These are phyloP conservation scores for Aspergillus persii DNA, from an alignment of 2,329 filamentous ascomycete genomes.

Conservation along the genomic window DNA sequence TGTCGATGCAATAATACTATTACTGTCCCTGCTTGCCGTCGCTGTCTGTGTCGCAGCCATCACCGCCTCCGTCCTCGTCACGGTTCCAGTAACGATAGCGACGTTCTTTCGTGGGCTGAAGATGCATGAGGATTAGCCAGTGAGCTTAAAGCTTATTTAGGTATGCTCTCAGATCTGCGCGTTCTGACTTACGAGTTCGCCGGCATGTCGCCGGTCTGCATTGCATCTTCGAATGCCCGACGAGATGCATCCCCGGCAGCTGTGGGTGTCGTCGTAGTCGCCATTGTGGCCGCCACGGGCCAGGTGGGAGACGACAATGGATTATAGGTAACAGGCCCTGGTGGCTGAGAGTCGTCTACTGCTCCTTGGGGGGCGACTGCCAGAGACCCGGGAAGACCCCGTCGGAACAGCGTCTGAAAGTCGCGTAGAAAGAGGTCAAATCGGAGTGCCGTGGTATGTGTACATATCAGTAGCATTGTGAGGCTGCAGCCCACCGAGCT, in stretches of 20 bases:
- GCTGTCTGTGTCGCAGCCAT: slow-evolving; percentile 8
- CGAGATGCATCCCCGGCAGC: neutral
- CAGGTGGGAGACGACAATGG: neutral
- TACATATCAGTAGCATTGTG: slow-evolving; percentile 10
- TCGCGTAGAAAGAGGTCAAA: slow-evolving; percentile 6
- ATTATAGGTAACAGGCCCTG: slow-evolving; percentile 12
- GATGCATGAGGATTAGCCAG: neutral
- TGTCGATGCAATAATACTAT: neutral
- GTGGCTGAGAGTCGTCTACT: slow-evolving; percentile 19
- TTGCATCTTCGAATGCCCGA: neutral
- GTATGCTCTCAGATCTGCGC: neutral
- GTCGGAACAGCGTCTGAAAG: slow-evolving; percentile 3
- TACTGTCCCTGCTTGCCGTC: slow-evolving; percentile 1
- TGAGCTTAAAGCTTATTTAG: neutral
- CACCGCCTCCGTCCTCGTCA: slow-evolving; percentile 2
- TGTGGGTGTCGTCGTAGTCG: neutral
- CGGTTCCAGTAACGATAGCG: slow-evolving; percentile 8
- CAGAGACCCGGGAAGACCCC: slow-evolving; percentile 22
- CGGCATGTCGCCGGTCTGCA: neutral
- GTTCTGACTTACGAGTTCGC: neutral
- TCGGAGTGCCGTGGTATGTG: slow-evolving; percentile 10
- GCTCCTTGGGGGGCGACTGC: slow-evolving; percentile 18
- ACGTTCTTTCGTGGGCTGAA: slow-evolving; percentile 1
- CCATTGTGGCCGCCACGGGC: neutral
- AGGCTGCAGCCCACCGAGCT: slow-evolving; percentile 8